Conservation (phyloP, 169 alveolate species). For the Eimeria necatrix region DNA sequence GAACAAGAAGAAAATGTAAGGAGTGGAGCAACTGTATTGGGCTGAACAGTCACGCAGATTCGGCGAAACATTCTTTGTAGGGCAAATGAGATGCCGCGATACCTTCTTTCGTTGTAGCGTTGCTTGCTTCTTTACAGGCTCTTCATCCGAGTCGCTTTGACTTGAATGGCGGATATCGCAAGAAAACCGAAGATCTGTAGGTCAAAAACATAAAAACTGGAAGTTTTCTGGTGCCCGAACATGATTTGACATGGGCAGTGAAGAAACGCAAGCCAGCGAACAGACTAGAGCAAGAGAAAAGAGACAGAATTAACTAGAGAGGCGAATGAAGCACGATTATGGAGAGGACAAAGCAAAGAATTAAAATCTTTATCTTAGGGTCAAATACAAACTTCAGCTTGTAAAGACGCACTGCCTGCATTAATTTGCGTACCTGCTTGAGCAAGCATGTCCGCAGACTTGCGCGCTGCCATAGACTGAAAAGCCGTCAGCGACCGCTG, state of each 20-base stretch:
- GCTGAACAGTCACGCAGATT: too few species aligned
- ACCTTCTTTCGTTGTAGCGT: slow-evolving; percentile 38
- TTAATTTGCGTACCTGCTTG: not conserved
- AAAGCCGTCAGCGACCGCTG: slow-evolving; percentile 9
- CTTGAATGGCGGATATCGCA: not conserved
- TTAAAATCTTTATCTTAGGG: too few species aligned
- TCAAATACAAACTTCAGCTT: too few species aligned
- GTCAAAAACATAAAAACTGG: too few species aligned
- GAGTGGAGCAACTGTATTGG: not conserved
- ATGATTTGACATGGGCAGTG: too few species aligned
- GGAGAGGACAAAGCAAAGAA: too few species aligned
- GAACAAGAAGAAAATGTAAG: not conserved
- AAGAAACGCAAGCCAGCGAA: too few species aligned
- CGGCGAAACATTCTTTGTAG: not conserved
- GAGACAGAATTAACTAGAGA: too few species aligned
- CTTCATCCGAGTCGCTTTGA: slow-evolving; percentile 6
- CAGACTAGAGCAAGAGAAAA: too few species aligned
- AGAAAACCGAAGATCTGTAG: not conserved
- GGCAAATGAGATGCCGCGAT: not conserved
- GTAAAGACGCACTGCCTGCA: too few species aligned
- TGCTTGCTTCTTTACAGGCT: slow-evolving; percentile 30
- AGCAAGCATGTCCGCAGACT: not conserved
- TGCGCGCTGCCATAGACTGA: not conserved
- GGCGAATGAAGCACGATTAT: too few species aligned
- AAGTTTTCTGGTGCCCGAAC: too few species aligned